phyloP scores from a whole-genome alignment of 2,329 filamentous ascomycete species.

The Aspergillus uvarum region DNA sequence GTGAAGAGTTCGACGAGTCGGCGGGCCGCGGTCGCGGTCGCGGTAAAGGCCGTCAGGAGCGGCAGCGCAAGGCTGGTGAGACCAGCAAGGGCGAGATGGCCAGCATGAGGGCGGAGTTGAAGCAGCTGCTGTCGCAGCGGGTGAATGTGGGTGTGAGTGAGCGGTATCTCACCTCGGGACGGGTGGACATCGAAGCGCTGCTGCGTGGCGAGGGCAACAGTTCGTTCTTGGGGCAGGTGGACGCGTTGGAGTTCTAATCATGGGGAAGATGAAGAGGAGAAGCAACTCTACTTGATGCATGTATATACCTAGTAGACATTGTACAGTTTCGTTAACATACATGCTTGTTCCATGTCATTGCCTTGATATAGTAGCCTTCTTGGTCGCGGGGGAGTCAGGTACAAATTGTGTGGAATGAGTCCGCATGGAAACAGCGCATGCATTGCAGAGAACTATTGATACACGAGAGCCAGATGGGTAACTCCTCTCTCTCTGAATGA shows the following conservation, averaged over 20 bases:
- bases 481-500: too few species aligned
- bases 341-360: neutral
- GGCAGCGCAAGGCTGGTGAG: slow-evolving; percentile 67
- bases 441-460: too few species aligned
- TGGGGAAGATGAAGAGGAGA: neutral
- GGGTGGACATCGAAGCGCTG: slow-evolving; percentile 72
- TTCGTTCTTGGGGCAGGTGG: slow-evolving; percentile 63
- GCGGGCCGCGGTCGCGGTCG: slow-evolving; percentile 53
- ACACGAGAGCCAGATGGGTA: too few species aligned
- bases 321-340: neutral
- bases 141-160: slow-evolving; percentile 89
- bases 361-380: too few species aligned
- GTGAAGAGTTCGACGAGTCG: slow-evolving; percentile 74
- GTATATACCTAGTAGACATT: slow-evolving; percentile 7
- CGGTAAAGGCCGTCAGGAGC: slow-evolving; percentile 72
- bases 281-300: neutral
- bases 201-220: slow-evolving; percentile 63
- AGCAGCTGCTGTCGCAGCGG: slow-evolving; percentile 66
- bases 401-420: too few species aligned
- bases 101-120: slow-evolving; percentile 69
- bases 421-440: too few species aligned
- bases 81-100: slow-evolving; percentile 73
- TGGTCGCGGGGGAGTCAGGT: too few species aligned
- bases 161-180: slow-evolving; percentile 74
- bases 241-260: slow-evolving; percentile 42